Conservation (phyloP, 106 monocot species). For the Allium cepa region DNA sequence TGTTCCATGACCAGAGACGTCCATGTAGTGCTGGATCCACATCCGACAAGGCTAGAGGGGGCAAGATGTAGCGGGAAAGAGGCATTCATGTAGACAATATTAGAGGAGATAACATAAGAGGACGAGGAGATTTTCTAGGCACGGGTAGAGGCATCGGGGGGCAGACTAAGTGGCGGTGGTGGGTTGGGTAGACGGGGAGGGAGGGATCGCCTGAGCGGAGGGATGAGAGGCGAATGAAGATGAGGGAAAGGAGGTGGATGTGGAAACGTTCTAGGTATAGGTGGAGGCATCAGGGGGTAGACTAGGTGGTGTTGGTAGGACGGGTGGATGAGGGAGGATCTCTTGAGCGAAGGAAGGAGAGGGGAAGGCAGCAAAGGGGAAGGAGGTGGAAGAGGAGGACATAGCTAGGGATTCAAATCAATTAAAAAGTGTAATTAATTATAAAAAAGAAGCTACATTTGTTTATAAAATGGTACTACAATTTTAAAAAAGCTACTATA, state of each 20-base stretch:
- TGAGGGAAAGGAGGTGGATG: background rate
- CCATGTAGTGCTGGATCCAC: too few relatives aligned
- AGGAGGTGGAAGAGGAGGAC: background rate
- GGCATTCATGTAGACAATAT: too few relatives aligned
- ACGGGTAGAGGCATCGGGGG: background rate
- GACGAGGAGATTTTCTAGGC: background rate
- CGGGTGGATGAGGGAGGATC: background rate
- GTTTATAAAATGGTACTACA: too few relatives aligned
- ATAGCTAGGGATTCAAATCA: too few relatives aligned
- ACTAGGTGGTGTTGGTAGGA: background rate
- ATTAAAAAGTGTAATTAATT: too few relatives aligned
- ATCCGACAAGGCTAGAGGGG: too few relatives aligned
- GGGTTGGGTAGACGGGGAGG: background rate
- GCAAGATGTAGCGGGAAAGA: too few relatives aligned
- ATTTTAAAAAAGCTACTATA: too few relatives aligned
- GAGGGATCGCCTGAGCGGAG: background rate
- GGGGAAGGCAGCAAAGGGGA: background rate
- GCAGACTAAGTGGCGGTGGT: background rate
- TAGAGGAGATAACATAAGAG: background rate
- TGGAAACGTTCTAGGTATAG: background rate
- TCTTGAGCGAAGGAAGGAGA: background rate
- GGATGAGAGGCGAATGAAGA: background rate
- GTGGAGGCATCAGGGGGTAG: background rate
- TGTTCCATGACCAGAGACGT: too few relatives aligned
- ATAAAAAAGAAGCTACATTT: too few relatives aligned